phyloP scores from a whole-genome alignment of 2,329 filamentous ascomycete species.

The Pyrenophora tritici-repentis region DNA sequence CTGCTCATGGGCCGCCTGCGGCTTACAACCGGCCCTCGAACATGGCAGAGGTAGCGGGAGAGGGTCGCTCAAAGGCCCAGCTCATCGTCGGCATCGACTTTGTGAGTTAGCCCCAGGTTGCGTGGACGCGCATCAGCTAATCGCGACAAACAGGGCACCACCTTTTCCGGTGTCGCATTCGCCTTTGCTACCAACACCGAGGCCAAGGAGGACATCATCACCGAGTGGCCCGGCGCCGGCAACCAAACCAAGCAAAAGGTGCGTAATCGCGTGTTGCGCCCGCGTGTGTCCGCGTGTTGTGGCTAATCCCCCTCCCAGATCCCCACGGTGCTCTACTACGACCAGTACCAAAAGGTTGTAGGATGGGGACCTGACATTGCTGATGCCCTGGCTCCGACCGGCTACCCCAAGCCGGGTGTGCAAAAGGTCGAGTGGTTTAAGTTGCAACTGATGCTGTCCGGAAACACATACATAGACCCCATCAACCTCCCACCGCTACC shows the following conservation, averaged over 20 bases:
- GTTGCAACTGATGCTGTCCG: slow-evolving; percentile 96
- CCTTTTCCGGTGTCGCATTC: slow-evolving; percentile 96
- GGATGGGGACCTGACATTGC: slow-evolving; percentile 99
- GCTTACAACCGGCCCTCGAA: slow-evolving; percentile 38
- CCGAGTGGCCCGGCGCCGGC: slow-evolving; percentile 96
- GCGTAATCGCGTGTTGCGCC: slow-evolving; percentile 11
- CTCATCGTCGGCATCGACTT: slow-evolving; percentile 99
- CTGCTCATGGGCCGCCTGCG: slow-evolving; percentile 39
- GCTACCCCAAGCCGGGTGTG: slow-evolving; percentile 95
- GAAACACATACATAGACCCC: slow-evolving; percentile 98
- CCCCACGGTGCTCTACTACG: slow-evolving; percentile 98
- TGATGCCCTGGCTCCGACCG: slow-evolving; percentile 92
- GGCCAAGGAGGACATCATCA: slow-evolving; percentile 97
- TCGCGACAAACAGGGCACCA: slow-evolving; percentile 72
- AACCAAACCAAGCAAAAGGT: slow-evolving; percentile 99
- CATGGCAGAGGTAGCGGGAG: slow-evolving; percentile 77
- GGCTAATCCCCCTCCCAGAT: slow-evolving; percentile 64
- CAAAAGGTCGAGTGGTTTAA: slow-evolving; percentile 99
- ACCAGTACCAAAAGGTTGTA: slow-evolving; percentile 99
- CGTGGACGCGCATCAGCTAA: slow-evolving; percentile 24
- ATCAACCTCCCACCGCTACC: slow-evolving; percentile 98
- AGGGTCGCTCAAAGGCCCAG: slow-evolving; percentile 89
- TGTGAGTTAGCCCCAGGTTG: slow-evolving; percentile 60
- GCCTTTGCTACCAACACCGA: slow-evolving; percentile 93
- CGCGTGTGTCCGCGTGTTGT: not conserved